Percentiles rank a stretch among this genome's conserved stretches.
Conservation (phyloP, 2,329 filamentous ascomycete species). For the Diaporthe destruens region DNA sequence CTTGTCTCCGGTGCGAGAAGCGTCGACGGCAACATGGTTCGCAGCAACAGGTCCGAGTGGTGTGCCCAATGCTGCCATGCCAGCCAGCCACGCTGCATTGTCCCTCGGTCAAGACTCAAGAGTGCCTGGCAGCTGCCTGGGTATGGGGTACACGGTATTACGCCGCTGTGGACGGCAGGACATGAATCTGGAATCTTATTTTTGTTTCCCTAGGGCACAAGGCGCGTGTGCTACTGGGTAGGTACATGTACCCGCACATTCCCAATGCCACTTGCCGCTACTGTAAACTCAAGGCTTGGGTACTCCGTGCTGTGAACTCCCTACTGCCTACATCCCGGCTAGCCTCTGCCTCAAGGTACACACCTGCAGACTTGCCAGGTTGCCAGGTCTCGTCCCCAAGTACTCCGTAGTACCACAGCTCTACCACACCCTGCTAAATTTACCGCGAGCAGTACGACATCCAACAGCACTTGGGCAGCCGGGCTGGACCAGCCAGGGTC, state of each 20-base stretch:
- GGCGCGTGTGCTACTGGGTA: conserved; percentile 8
- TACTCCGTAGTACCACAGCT: background rate
- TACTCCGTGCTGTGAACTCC: too few relatives aligned
- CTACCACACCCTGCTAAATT: conserved; percentile 12
- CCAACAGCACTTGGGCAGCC: conserved; percentile 15
- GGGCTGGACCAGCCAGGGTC: conserved; percentile 22
- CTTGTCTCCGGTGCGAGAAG: background rate
- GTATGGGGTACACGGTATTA: background rate
- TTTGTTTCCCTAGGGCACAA: conserved; percentile 17
- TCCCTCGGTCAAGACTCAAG: background rate
- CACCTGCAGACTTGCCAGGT: background rate
- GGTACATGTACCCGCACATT: conserved; percentile 13
- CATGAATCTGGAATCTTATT: conserved; percentile 28
- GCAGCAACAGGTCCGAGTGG: conserved; percentile 3
- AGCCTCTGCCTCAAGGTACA: background rate
- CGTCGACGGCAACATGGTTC: conserved; percentile 11
- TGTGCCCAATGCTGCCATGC: background rate
- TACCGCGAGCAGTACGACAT: conserved; percentile 19
- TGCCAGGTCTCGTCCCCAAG: background rate
- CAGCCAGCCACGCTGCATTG: background rate
- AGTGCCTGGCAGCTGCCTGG: background rate
- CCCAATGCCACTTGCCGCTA: background rate
- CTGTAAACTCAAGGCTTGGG: background rate
- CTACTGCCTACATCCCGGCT: background rate
- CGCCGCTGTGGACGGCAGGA: background rate